phyloP scores from a whole-genome alignment of 2,329 filamentous ascomycete genomes.

The Aspergillus fumigatiaffinis region DNA sequence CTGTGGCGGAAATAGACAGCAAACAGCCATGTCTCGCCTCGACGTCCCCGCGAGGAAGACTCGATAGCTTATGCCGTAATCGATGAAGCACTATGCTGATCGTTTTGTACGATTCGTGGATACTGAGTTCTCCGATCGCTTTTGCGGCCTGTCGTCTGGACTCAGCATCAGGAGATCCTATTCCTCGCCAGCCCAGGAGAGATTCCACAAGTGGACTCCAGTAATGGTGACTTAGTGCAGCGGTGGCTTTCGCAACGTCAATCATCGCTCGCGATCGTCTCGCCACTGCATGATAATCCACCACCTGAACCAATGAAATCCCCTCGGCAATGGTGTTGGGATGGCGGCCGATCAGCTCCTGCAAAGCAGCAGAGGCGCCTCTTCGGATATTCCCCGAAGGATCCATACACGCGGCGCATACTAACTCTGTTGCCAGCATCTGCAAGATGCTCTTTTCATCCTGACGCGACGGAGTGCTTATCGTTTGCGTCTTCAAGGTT shows the following conservation, averaged over 20 bases:
- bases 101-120: constrained; percentile 28
- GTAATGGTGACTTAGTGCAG: constrained; percentile 60
- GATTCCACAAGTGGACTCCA: constrained; percentile 67
- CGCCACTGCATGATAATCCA: constrained; percentile 92
- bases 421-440: constrained; percentile 73
- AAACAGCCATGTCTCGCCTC: constrained; percentile 45
- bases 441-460: constrained; percentile 58
- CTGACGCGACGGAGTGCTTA: constrained; percentile 27
- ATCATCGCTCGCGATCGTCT: constrained; percentile 77
- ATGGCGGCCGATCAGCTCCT: constrained; percentile 90
- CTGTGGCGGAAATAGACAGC: constrained; percentile 36
- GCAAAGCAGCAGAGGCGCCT: constrained; percentile 86
- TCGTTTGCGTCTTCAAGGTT: constrained; percentile 47
- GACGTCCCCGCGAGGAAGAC: constrained; percentile 37
- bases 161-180: constrained; percentile 71
- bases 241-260: constrained; percentile 67
- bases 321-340: constrained; percentile 78
- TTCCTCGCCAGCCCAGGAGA: constrained; percentile 79
- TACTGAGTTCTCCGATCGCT: constrained; percentile 57
- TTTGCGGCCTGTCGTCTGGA: constrained; percentile 69
- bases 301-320: constrained; percentile 79
- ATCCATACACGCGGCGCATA: constrained; percentile 79
- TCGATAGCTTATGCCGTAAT: constrained; percentile 31
- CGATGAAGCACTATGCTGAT: constrained; percentile 30
- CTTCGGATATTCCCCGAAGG: constrained; percentile 89